Evolutionary conservation across 768 basidiomycete genomes (phyloP), one percentile per base, ranked within the genome.

Genomic region (Lactarius akahatsu): DNA sequence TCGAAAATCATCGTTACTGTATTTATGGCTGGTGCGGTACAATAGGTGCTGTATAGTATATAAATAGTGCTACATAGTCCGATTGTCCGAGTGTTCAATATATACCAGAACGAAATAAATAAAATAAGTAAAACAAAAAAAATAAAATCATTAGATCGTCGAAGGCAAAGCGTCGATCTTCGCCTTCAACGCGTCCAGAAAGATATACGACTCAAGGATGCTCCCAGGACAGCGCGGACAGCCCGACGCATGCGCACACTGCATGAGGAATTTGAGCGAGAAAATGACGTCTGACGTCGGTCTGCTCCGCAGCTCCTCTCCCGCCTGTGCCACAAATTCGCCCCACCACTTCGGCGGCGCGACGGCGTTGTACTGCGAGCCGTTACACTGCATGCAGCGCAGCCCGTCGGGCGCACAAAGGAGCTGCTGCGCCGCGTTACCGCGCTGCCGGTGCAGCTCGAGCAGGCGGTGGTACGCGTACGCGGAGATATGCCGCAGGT

Each of bases 341-440:
- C 73, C 72, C 89, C 89, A 91, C 90, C 89, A 91, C 74, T 81
- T 82, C 26, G 90, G 90, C 6, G 80, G 79, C 6, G 78, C 77
- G 64, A 83, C 77, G 59, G 80, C 76, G 2, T 80, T 78, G 68
- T 78, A 78, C 63, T 73, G 75, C 16, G 76, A 72, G 74, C 85
- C 84, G 47, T 87, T 90, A 71, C 88, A 91, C 67, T 87, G 84
- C 77, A 86, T 82, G 75, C 90, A 91, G 74, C 85, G 85, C 69
- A 88, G 72, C 40, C 83, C 79, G 3, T 80, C 78, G 0, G 83
- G 77, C 23, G 78, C 72, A 65, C 78, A 76, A 9, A 90, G 73
- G 47, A 86, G 74, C 15, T 77, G 78, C 36, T 78, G 75, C 2
- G 86, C 86, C 2, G 82, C 81, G 8, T 76, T 73, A 0, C 80